A percentile compares a stretch with the other conserved stretches of the same genome.
Conservation (phyloP, 441 rosid genomes). For the Iberis amara region DNA sequence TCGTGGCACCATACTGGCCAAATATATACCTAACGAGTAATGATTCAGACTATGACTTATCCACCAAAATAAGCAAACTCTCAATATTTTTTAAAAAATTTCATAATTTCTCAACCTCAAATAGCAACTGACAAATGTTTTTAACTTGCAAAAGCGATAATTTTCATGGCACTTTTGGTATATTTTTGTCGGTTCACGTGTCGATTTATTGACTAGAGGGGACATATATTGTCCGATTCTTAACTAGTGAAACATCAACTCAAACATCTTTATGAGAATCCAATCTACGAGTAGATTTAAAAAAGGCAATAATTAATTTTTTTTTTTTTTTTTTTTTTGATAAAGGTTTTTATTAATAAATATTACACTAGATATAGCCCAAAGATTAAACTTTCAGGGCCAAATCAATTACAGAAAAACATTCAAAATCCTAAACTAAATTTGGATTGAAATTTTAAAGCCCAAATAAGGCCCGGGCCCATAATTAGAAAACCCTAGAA, state of each 20-base stretch:
- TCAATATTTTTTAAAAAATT: slow-evolving; percentile 2
- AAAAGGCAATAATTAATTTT: no score
- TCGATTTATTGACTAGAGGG: slow-evolving; percentile 22
- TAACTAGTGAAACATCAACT: slow-evolving; percentile 28
- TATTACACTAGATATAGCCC: no score
- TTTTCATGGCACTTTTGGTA: slow-evolving; percentile 17
- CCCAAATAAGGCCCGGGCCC: no score
- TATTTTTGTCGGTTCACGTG: slow-evolving; percentile 32
- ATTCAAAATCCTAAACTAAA: no score
- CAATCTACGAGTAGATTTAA: neutral
- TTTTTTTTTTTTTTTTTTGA: no score
- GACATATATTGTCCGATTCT: slow-evolving; percentile 31
- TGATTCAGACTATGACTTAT: slow-evolving; percentile 24
- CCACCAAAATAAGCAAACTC: slow-evolving; percentile 27
- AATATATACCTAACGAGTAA: slow-evolving; percentile 25
- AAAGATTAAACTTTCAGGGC: no score
- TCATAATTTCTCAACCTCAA: slow-evolving; percentile 7
- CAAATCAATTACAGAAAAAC: no score
- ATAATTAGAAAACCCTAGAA: no score
- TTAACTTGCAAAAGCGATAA: slow-evolving; percentile 1
- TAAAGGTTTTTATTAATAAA: no score
- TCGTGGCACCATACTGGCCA: slow-evolving; percentile 28
- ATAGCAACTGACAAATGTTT: slow-evolving; percentile 22
- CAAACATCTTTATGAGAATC: slow-evolving; percentile 22
- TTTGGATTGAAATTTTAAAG: no score